Conservation (phyloP, 1,139 yeast genomes). For the Yarrowia galli region DNA sequence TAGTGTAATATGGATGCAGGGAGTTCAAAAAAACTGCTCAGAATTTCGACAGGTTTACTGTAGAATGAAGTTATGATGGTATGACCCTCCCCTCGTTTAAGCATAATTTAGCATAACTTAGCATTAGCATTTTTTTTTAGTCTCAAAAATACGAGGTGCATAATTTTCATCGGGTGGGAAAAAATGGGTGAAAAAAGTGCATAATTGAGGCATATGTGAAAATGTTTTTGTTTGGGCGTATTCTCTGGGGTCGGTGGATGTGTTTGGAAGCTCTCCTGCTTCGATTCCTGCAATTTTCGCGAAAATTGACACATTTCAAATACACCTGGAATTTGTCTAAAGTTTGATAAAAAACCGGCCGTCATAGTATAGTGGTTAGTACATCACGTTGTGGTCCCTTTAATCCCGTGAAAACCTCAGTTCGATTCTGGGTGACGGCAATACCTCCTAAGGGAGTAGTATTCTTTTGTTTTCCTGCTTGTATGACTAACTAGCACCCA, state of each 20-base stretch:
- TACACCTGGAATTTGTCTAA: neutral
- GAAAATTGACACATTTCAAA: neutral
- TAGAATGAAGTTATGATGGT: too few species aligned
- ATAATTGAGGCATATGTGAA: neutral
- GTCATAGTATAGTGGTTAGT: slow-evolving; percentile 37
- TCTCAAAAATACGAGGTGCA: slow-evolving; percentile 19
- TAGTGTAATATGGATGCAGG: too few species aligned
- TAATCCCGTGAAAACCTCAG: slow-evolving; percentile 30
- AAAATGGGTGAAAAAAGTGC: slow-evolving; percentile 10
- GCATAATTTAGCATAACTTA: slow-evolving; percentile 19
- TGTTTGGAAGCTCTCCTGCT: too few species aligned
- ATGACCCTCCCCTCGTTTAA: too few species aligned
- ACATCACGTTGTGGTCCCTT: slow-evolving; percentile 31
- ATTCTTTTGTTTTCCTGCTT: slow-evolving; percentile 14
- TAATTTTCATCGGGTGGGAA: neutral
- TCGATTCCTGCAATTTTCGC: too few species aligned
- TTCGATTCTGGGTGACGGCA: slow-evolving; percentile 38
- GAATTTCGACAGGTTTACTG: too few species aligned
- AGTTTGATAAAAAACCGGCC: neutral
- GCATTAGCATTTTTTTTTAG: slow-evolving; percentile 3
- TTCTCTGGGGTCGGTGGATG: too few species aligned
- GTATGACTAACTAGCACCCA: too few species aligned
- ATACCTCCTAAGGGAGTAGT: slow-evolving; percentile 10
- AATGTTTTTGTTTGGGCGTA: too few species aligned
- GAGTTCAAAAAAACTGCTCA: too few species aligned